These are phyloP conservation scores for Pythium phragmiticola DNA, from an alignment of 352 stramenopile species.

Conservation along the genomic window DNA sequence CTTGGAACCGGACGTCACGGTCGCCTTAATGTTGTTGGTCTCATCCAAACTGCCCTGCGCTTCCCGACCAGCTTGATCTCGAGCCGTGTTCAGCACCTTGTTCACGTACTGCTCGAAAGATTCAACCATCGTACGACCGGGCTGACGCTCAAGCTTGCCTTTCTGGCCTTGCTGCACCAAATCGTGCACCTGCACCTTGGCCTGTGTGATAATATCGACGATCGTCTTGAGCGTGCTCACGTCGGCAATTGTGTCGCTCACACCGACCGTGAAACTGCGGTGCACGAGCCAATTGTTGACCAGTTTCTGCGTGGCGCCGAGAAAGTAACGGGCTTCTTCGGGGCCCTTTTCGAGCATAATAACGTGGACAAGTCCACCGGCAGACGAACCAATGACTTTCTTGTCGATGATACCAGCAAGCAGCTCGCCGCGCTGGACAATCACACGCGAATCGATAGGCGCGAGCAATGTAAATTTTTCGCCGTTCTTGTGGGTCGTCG, in stretches of 20 bases:
- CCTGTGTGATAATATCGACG: conserved; percentile 98
- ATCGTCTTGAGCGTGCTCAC: conserved; percentile 98
- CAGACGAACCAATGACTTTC: conserved; percentile 97
- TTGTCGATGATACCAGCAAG: conserved; percentile 99
- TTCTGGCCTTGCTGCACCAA: conserved; percentile 97
- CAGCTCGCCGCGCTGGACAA: conserved; percentile 96
- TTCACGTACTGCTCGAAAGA: conserved; percentile 99
- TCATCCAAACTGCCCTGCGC: conserved; percentile 88
- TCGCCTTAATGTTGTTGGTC: conserved; percentile 99
- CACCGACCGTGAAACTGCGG: conserved; percentile 97
- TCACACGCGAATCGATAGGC: conserved; percentile 96
- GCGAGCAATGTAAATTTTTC: conserved; percentile 91
- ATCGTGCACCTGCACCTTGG: conserved; percentile 93
- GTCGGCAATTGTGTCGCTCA: conserved; percentile 98
- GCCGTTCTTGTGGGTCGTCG: conserved; percentile 94
- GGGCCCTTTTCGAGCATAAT: conserved; percentile 93
- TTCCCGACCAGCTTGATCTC: conserved; percentile 83
- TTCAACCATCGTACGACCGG: conserved; percentile 98
- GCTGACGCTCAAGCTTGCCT: conserved; percentile 97
- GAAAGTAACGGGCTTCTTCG: conserved; percentile 87
- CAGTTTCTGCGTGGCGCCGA: conserved; percentile 95
- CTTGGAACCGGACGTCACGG: conserved; percentile 99
- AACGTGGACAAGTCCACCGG: conserved; percentile 97
- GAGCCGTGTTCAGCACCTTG: conserved; percentile 91
- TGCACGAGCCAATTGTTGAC: conserved; percentile 99